phyloP scores from a whole-genome alignment of 2,329 filamentous ascomycete species.

The Sordariomycetes sp. region DNA sequence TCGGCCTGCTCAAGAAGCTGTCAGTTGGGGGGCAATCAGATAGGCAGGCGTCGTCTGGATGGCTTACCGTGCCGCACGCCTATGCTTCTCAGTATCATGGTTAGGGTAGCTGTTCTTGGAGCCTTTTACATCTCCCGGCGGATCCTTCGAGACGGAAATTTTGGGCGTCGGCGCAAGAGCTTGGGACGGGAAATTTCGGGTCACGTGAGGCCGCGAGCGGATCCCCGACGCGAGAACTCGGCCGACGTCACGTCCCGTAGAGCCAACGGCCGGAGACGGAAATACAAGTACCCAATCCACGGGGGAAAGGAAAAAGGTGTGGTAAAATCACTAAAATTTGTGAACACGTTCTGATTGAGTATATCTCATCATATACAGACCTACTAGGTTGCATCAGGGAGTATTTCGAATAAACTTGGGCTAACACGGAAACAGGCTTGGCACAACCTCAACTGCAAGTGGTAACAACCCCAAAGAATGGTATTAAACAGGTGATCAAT shows the following conservation, averaged over 20 bases:
- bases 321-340: too few relatives aligned
- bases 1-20: constrained; percentile 30
- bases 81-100: constrained; percentile 47
- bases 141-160: constrained; percentile 4
- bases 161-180: constrained; percentile 7
- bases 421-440: too few relatives aligned
- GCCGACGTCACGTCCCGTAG: too few relatives aligned
- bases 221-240: background rate
- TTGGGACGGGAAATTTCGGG: background rate
- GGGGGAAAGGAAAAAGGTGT: too few relatives aligned
- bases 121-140: background rate
- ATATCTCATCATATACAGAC: too few relatives aligned
- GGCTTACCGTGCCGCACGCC: constrained; percentile 42
- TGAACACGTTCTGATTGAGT: too few relatives aligned
- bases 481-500: background rate
- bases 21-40: constrained; percentile 11
- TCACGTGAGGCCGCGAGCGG: constrained; percentile 7
- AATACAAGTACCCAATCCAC: too few relatives aligned
- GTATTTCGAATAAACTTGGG: too few relatives aligned
- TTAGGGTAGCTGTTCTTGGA: constrained; percentile 8
- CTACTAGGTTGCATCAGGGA: too few relatives aligned
- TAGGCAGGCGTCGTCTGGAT: background rate
- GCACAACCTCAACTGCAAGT: background rate
- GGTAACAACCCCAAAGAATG: background rate
- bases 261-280: too few relatives aligned